phyloP scores from a whole-genome alignment of 768 basidiomycete species.

The Boletus reticuloceps region DNA sequence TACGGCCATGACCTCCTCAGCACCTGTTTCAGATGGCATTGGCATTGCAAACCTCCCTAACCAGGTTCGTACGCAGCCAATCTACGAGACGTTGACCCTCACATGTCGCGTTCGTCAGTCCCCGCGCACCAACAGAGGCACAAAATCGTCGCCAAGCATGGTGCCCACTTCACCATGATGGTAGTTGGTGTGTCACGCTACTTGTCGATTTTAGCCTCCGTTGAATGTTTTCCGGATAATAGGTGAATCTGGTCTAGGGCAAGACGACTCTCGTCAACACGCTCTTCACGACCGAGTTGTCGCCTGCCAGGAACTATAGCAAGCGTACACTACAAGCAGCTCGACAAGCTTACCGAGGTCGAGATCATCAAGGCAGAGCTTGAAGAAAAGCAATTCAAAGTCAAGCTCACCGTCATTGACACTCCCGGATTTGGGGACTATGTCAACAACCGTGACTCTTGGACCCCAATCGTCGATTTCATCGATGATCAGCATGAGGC shows the following conservation, averaged over 20 bases:
- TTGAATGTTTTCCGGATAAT: not conserved
- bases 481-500: conserved; percentile 95
- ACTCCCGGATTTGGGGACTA: conserved; percentile 99
- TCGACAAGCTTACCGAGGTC: conserved; percentile 97
- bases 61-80: conserved; percentile 59
- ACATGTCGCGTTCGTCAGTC: not conserved
- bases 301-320: conserved; percentile 85
- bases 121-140: conserved; percentile 62
- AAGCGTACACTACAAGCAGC: conserved; percentile 90
- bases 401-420: conserved; percentile 98
- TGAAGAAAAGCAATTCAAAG: conserved; percentile 98
- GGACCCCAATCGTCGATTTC: conserved; percentile 98
- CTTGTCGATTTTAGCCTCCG: not conserved
- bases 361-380: conserved; percentile 99
- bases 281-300: conserved; percentile 96
- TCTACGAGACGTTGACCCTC: not conserved
- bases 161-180: conserved; percentile 99
- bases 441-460: conserved; percentile 99
- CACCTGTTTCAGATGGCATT: conserved; percentile 65
- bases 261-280: conserved; percentile 99
- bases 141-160: conserved; percentile 97
- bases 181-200: conserved; percentile 69
- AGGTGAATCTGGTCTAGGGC: conserved; percentile 95
- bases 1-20: conserved; percentile 27
- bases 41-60: conserved; percentile 97